phyloP scores from a whole-genome alignment of 768 basidiomycete genomes.

The Xerocomellus amylosporus region DNA sequence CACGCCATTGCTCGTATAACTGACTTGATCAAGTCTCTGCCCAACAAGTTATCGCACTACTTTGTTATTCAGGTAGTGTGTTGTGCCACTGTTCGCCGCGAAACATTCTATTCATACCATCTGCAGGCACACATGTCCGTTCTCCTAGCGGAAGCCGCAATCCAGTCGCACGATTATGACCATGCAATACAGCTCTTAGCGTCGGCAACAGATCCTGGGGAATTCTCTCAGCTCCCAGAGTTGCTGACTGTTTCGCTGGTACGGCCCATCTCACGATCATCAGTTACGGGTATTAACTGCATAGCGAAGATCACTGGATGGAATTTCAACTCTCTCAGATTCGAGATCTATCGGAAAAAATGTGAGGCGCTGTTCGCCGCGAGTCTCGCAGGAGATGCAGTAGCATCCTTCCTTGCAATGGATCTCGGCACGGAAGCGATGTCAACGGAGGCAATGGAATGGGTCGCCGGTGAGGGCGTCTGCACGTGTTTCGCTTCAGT shows the following conservation, averaged over 20 bases:
- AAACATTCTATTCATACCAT: background rate
- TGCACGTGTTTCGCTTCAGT: background rate
- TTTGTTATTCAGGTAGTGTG: slow-evolving; percentile 8
- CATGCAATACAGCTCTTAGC: slow-evolving; percentile 5
- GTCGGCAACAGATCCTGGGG: background rate
- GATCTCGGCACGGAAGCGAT: background rate
- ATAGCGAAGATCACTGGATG: slow-evolving; percentile 14
- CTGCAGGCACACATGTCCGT: slow-evolving; percentile 10
- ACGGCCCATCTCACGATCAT: background rate
- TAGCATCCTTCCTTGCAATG: slow-evolving; percentile 3
- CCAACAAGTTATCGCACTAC: background rate
- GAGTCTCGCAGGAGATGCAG: background rate
- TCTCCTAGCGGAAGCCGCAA: slow-evolving; percentile 11
- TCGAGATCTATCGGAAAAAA: slow-evolving; percentile 2
- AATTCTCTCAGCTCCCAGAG: slow-evolving; percentile 3
- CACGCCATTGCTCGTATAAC: slow-evolving; percentile 4
- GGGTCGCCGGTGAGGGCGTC: slow-evolving; percentile 2
- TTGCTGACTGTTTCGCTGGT: slow-evolving; percentile 17
- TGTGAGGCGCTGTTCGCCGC: slow-evolving; percentile 9
- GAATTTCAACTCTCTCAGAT: slow-evolving; percentile 10
- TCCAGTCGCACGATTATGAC: slow-evolving; percentile 8
- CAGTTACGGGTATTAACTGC: background rate
- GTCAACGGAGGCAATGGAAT: background rate
- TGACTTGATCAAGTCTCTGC: slow-evolving; percentile 3
- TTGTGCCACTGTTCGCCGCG: background rate